A percentile compares a stretch with the other conserved stretches of the same genome.
phyloP scores from a whole-genome alignment of 345 rosid species.

The Camelina hispida region DNA sequence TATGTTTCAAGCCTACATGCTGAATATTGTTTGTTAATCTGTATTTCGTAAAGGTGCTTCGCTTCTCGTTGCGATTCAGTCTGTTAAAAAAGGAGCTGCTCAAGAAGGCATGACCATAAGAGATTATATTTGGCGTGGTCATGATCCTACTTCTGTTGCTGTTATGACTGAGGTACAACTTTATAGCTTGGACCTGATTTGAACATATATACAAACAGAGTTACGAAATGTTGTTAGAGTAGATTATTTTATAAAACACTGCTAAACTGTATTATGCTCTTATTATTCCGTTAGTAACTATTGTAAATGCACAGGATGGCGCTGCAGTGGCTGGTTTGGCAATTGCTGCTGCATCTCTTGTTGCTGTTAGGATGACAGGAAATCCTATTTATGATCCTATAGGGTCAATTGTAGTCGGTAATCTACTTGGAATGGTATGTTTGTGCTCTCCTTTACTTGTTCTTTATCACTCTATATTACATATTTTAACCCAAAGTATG shows the following conservation, averaged over 20 bases:
- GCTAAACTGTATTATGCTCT: neutral
- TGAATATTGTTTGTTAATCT: conserved; percentile 3
- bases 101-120: conserved; percentile 93
- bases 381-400: conserved; percentile 94
- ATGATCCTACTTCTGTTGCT: conserved; percentile 99
- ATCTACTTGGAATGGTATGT: conserved; percentile 91
- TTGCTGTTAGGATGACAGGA: conserved; percentile 85
- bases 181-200: conserved; percentile 1
- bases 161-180: conserved; percentile 94
- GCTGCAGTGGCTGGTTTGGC: conserved; percentile 97
- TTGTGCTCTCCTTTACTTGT: conserved; percentile 1
- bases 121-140: conserved; percentile 97
- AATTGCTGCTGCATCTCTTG: conserved; percentile 86
- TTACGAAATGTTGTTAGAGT: neutral
- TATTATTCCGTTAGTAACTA: neutral
- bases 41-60: conserved; percentile 72
- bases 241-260: conserved; percentile 4
- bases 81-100: conserved; percentile 95
- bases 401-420: conserved; percentile 91
- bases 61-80: conserved; percentile 90
- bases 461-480: conserved; percentile 5
- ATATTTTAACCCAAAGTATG: conserved; percentile 24
- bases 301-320: conserved; percentile 78
- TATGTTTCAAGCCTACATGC: conserved; percentile 10
- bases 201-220: neutral